phyloP scores from a whole-genome alignment of 1,284 basidiomycete species.

The Microbotryomycetes sp. region DNA sequence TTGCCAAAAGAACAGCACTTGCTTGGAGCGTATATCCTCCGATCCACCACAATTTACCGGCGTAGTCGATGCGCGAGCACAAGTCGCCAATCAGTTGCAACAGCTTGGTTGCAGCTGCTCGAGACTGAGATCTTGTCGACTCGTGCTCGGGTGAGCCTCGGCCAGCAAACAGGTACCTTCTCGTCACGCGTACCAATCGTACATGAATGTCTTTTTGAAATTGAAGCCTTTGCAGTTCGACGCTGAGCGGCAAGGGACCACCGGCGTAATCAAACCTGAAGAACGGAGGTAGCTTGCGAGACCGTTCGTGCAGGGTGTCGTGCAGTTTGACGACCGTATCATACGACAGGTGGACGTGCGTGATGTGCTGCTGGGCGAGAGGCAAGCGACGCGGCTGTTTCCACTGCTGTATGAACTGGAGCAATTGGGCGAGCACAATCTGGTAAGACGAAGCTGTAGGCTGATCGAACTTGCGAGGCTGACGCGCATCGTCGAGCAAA shows the following conservation, averaged over 20 bases:
- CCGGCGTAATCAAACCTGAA: not conserved
- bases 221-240: not conserved
- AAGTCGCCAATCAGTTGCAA: not conserved
- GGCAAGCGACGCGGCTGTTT: not conserved
- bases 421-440: not conserved
- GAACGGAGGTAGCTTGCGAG: not conserved
- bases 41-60: not conserved
- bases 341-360: not conserved
- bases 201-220: not conserved
- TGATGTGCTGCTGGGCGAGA: not conserved
- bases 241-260: not conserved
- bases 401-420: not conserved
- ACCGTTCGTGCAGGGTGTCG: not conserved
- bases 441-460: not conserved
- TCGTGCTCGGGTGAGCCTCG: not conserved
- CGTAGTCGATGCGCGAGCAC: not conserved
- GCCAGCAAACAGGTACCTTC: not conserved
- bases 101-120: not conserved
- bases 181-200: not conserved
- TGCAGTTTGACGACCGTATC: not conserved
- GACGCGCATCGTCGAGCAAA: not conserved
- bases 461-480: not conserved
- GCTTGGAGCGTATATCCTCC: not conserved
- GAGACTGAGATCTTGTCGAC: not conserved
- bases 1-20: not conserved